Conservation (phyloP, 2,329 filamentous ascomycete genomes). For the Lachnellula cervina region DNA sequence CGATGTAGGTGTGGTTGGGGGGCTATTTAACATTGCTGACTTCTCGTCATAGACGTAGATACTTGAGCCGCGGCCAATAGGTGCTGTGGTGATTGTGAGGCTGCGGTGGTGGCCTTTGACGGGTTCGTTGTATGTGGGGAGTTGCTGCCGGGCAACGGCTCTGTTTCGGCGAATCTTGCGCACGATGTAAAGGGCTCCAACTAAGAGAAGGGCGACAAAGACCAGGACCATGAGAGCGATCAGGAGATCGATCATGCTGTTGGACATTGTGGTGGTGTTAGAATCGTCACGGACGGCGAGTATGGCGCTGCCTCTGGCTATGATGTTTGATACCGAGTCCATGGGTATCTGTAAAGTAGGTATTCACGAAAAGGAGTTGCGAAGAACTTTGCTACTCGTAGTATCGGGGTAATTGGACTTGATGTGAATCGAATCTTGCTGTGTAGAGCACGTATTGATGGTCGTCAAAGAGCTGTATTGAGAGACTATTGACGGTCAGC, state of each 20-base stretch:
- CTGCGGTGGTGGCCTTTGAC: constrained; percentile 42
- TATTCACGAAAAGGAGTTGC: neutral
- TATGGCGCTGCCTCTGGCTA: constrained; percentile 34
- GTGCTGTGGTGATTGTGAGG: constrained; percentile 49
- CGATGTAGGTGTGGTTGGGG: constrained; percentile 68
- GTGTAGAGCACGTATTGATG: neutral
- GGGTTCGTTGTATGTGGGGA: constrained; percentile 63
- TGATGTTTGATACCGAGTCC: constrained; percentile 25
- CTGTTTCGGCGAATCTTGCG: constrained; percentile 56
- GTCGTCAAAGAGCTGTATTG: neutral
- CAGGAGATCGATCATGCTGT: constrained; percentile 68
- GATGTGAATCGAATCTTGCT: neutral
- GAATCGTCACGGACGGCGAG: constrained; percentile 47
- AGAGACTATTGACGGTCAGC: neutral
- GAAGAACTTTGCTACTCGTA: neutral
- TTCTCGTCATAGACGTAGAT: constrained; percentile 77
- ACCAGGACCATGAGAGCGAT: constrained; percentile 75
- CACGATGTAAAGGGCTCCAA: constrained; percentile 66
- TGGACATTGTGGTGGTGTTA: constrained; percentile 43
- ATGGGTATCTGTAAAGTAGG: constrained; percentile 13
- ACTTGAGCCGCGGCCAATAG: constrained; percentile 55
- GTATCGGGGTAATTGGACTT: neutral
- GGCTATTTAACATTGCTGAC: constrained; percentile 71
- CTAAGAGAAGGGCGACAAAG: constrained; percentile 64
- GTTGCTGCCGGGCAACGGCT: constrained; percentile 45